These are phyloP conservation scores for Galerina sulciceps DNA, from an alignment of 768 basidiomycete genomes.

Conservation along the genomic window DNA sequence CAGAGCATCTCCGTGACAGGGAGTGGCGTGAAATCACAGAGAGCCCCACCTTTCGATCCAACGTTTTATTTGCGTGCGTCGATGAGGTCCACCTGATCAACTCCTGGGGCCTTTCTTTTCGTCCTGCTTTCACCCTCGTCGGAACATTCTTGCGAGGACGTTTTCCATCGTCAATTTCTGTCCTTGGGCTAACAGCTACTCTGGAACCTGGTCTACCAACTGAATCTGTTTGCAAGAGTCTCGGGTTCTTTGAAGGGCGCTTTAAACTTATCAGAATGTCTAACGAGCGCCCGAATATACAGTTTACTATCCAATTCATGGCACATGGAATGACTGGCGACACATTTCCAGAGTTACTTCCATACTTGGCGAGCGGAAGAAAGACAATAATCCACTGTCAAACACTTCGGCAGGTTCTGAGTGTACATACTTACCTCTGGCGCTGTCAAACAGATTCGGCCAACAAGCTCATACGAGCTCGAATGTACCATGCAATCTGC, in stretches of 20 bases:
- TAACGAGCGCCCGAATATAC: constrained; percentile 4
- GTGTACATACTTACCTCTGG: background rate
- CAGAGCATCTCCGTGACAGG: constrained; percentile 20
- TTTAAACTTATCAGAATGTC: constrained; percentile 6
- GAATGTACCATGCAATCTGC: background rate
- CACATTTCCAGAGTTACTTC: background rate
- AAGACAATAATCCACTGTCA: constrained; percentile 9
- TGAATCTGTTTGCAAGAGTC: constrained; percentile 7
- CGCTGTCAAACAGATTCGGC: background rate
- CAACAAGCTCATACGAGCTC: background rate
- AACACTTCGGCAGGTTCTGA: background rate
- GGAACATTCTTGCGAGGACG: background rate
- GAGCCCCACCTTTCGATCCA: constrained; percentile 4
- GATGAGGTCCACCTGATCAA: constrained; percentile 13
- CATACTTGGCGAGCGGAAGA: constrained; percentile 4
- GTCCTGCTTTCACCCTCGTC: background rate
- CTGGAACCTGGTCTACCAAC: background rate
- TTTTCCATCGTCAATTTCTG: background rate
- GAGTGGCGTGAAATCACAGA: constrained; percentile 17
- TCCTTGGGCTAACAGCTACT: constrained; percentile 7
- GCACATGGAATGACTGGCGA: background rate
- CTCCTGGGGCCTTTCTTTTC: constrained; percentile 13
- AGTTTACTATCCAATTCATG: background rate
- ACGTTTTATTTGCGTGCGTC: constrained; percentile 13
- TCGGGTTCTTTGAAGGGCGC: constrained; percentile 4